phyloP scores from a whole-genome alignment of 208 protist genomes.

The Trypanosoma melophagium region DNA sequence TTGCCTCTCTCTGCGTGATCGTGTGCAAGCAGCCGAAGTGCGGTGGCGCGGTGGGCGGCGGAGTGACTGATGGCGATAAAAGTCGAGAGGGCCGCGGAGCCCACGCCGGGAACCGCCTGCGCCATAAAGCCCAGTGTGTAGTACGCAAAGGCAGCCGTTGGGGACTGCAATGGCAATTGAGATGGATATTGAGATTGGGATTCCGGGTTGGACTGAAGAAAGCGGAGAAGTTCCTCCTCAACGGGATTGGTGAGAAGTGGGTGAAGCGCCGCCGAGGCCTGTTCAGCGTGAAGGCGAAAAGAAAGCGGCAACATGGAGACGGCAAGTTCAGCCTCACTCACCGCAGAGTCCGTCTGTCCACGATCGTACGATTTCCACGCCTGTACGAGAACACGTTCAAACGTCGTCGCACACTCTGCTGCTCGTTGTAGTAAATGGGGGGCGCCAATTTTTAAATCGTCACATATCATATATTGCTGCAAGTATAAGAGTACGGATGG shows the following conservation, averaged over 20 bases:
- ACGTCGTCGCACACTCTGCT: not conserved
- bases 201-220: not conserved
- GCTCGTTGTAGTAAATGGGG: not conserved
- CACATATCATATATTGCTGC: conserved; percentile 17
- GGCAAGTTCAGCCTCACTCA: conserved; percentile 5
- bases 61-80: not conserved
- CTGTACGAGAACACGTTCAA: not conserved
- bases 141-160: not conserved
- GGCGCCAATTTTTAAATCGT: not conserved
- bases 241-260: not conserved
- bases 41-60: not conserved
- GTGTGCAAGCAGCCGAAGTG: not conserved
- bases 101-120: not conserved
- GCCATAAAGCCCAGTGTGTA: not conserved
- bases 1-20: not conserved
- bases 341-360: not conserved
- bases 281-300: not conserved
- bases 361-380: conserved; percentile 8
- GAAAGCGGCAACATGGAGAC: not conserved
- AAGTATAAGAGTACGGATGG: not conserved
- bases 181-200: no score
- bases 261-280: not conserved
- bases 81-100: not conserved
- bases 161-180: no score
- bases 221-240: not conserved